Base-by-base conservation (phyloP, 2,329 filamentous ascomycete species). In the Diplocarpon rosae region DNA sequence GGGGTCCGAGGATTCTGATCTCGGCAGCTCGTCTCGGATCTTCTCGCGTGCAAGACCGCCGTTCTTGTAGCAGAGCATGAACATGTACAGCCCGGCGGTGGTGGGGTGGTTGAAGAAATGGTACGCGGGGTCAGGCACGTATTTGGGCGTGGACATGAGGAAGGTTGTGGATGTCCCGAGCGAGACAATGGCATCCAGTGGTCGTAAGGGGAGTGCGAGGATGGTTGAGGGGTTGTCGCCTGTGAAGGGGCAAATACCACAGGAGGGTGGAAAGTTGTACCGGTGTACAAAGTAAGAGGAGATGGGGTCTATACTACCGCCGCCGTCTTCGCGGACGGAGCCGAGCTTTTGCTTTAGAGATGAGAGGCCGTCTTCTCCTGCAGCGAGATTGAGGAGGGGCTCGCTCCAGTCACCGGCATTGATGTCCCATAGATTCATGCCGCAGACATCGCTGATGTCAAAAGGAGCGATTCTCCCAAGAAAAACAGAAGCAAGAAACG, bases 11-110 rank as follows among this genome's bases (percentile, higher is more conserved):
- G 66, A 65, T 16, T 67, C 63, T 33, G 62, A 60, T 44, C 65
- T 56, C 50, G 87, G 83, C 42, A 96, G 76, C 0, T 76, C 72
- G 60, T 98, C 87, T 43, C 92, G 83, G 50, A 96, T 78, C 57
- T 85, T 80, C 63, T 98, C 92, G 36, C 92, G 83, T 1, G 92
- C 90, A 1, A 96, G 78, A 2, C 88, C 88, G 55, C 92, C 92
- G 66, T 98, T 98, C 68, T 96, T 96, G 72, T 96, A 98, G 73
- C 92, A 98, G 30, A 98, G 78, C 92, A 98, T 98, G 67, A 98
- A 96, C 92, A 98, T 96, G 74, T 94, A 95, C 48, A 95, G 76
- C 1, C 85, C 87, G 0, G 80, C 69, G 1, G 87, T 94, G 36
- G 88, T 92, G 1, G 92, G 92, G 65, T 96, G 89, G 69, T 95